phyloP scores from a whole-genome alignment of 257 asterid species.

The Jacaranda mimosifolia region DNA sequence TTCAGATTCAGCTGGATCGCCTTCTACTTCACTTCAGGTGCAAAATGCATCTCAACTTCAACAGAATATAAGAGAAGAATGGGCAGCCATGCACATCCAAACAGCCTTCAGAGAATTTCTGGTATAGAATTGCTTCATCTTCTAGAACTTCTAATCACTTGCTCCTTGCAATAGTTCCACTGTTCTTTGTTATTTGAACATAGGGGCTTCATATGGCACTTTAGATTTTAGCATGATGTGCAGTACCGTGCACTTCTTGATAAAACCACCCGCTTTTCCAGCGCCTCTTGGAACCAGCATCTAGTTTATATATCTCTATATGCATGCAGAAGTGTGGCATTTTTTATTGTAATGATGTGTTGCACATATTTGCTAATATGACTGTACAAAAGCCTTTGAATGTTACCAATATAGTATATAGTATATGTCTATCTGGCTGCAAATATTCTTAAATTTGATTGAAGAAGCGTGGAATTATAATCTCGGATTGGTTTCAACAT shows the following conservation, averaged over 20 bases:
- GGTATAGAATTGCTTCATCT: slow-evolving; percentile 44
- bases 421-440: slow-evolving; percentile 12
- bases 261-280: no score
- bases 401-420: not conserved
- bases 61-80: slow-evolving; percentile 51
- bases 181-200: no score
- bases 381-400: slow-evolving; percentile 1
- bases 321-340: no score
- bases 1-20: slow-evolving; percentile 55
- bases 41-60: slow-evolving; percentile 56
- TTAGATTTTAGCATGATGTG: slow-evolving; percentile 12
- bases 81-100: slow-evolving; percentile 74
- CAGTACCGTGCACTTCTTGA: no score
- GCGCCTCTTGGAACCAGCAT: no score
- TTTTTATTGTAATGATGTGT: not conserved
- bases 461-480: slow-evolving; percentile 30
- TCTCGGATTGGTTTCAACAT: slow-evolving; percentile 22
- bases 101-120: slow-evolving; percentile 70
- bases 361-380: not conserved
- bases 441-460: not conserved
- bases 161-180: no score
- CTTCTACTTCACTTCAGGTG: slow-evolving; percentile 60
- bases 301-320: no score
- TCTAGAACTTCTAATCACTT: no score
- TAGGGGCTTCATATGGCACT: no score